Conservation (phyloP, 805 yeast genomes). For the Kodamaea lidongshanica region DNA sequence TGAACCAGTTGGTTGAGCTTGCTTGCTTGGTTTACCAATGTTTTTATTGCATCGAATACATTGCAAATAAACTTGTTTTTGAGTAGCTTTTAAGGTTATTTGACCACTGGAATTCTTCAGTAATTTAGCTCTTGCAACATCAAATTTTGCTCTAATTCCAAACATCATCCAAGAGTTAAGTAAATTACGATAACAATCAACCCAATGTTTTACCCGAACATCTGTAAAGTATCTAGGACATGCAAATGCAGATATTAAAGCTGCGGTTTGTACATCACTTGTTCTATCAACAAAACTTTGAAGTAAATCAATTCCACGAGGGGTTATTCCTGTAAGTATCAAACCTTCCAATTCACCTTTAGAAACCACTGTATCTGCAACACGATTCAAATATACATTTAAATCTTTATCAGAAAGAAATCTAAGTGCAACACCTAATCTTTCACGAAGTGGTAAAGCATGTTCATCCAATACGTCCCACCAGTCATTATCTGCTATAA, state of each 20-base stretch:
- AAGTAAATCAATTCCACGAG: constrained; percentile 69
- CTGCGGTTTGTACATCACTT: constrained; percentile 87
- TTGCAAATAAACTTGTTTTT: constrained; percentile 74
- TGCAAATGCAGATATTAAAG: constrained; percentile 72
- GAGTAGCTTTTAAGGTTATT: constrained; percentile 43
- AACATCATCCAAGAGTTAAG: constrained; percentile 79
- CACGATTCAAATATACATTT: constrained; percentile 59
- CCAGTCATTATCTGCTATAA: constrained; percentile 92
- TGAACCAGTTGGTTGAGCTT: constrained; percentile 6
- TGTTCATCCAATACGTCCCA: constrained; percentile 90
- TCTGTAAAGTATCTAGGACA: constrained; percentile 80
- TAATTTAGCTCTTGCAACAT: constrained; percentile 65
- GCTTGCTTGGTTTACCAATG: constrained; percentile 37
- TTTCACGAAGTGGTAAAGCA: constrained; percentile 78
- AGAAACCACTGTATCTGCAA: constrained; percentile 63
- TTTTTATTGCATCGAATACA: constrained; percentile 80
- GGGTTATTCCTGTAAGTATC: constrained; percentile 86
- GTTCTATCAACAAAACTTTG: constrained; percentile 87
- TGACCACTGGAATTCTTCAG: constrained; percentile 48
- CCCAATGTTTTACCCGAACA: constrained; percentile 71
- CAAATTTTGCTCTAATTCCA: constrained; percentile 75
- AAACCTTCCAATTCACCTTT: constrained; percentile 90
- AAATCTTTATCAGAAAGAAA: constrained; percentile 77
- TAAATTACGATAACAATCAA: constrained; percentile 57
- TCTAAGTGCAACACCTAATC: constrained; percentile 85